Evolutionary conservation across 1,139 yeast genomes (phyloP).

Genomic region (Blastobotrys raffinosifermentans): DNA sequence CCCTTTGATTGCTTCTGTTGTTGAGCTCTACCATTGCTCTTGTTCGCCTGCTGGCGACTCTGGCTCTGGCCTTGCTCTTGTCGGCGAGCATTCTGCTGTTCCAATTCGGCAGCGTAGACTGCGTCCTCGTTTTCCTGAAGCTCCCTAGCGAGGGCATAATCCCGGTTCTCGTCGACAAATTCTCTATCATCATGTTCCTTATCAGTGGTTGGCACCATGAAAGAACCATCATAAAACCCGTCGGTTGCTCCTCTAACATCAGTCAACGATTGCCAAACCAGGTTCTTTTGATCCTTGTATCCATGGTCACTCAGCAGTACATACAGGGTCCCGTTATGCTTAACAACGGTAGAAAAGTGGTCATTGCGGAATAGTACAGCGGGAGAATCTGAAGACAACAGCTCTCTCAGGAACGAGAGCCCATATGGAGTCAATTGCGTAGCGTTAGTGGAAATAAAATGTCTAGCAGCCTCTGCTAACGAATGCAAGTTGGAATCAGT

Average conservation of each 20-base stretch:
- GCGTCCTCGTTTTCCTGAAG: slow-evolving; percentile 63
- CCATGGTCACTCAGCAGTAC: slow-evolving; percentile 72
- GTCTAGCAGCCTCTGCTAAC: slow-evolving; percentile 19
- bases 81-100: slow-evolving; percentile 6
- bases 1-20: too few species aligned
- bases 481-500: slow-evolving; percentile 6
- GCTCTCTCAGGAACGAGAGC: slow-evolving; percentile 36
- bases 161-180: slow-evolving; percentile 26
- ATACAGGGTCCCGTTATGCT: slow-evolving; percentile 46
- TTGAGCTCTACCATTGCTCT: too few species aligned
- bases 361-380: slow-evolving; percentile 77
- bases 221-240: slow-evolving; percentile 54
- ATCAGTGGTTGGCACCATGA: slow-evolving; percentile 14
- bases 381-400: slow-evolving; percentile 45
- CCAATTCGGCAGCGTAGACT: slow-evolving; percentile 42
- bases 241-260: slow-evolving; percentile 64
- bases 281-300: slow-evolving; percentile 41
- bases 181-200: slow-evolving; percentile 7
- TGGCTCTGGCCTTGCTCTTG: slow-evolving; percentile 9
- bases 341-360: slow-evolving; percentile 70
- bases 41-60: slow-evolving; percentile 5
- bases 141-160: slow-evolving; percentile 44
- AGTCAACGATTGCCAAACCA: slow-evolving; percentile 73
- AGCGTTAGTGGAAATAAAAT: slow-evolving; percentile 48
- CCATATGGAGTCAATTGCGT: slow-evolving; percentile 73